A percentile compares a stretch with the other conserved stretches of the same genome.
phyloP scores from a whole-genome alignment of 208 protist genomes.

The Spongospora subterranea region DNA sequence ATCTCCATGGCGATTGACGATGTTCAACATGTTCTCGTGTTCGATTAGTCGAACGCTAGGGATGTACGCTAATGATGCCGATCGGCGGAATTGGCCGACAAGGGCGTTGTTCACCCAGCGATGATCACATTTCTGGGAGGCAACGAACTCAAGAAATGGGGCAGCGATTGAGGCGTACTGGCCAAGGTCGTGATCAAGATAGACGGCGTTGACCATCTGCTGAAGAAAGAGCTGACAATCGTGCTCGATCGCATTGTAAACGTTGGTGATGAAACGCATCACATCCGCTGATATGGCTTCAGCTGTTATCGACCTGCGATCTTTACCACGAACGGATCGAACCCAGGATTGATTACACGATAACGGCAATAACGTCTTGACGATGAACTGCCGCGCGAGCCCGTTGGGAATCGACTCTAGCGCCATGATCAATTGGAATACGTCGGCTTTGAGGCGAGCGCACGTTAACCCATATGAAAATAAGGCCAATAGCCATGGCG shows the following conservation, averaged over 20 bases:
- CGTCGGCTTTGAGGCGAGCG: neutral
- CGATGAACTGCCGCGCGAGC: neutral
- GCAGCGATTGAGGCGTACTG: neutral
- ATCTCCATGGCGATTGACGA: neutral
- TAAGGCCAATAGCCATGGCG: neutral
- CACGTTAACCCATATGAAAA: neutral
- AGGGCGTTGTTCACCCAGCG: neutral
- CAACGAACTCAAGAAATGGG: conserved; percentile 37
- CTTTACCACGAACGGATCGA: conserved; percentile 22
- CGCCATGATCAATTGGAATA: neutral
- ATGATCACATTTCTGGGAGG: neutral
- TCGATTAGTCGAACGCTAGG: neutral
- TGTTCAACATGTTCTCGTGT: neutral
- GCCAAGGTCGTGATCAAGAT: neutral
- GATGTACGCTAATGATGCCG: neutral
- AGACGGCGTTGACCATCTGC: neutral
- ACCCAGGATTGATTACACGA: neutral
- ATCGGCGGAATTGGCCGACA: neutral
- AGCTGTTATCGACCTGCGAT: neutral
- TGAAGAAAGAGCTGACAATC: neutral
- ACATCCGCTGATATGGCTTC: neutral
- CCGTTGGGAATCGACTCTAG: neutral
- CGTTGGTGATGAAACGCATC: neutral
- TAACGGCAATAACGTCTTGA: neutral
- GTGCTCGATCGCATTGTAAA: neutral